Evolutionary conservation across 805 yeast genomes (phyloP).

Genomic region (Scheffersomyces amazonensis): DNA sequence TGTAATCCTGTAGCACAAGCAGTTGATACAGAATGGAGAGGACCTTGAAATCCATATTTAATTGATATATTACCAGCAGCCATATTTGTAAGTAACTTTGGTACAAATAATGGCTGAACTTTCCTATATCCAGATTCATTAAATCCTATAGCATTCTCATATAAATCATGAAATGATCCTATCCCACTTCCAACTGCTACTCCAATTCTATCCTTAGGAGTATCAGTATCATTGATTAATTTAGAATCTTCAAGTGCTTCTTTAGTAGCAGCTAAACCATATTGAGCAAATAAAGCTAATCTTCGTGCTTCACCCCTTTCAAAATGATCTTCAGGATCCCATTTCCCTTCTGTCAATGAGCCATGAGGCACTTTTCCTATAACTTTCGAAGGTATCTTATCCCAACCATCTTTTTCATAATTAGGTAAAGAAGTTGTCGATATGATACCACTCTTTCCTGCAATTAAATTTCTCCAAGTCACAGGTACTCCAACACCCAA

Average conservation of each 20-base stretch:
- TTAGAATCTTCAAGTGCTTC: slow-evolving; percentile 76
- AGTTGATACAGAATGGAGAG: slow-evolving; percentile 83
- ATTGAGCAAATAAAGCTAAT: slow-evolving; percentile 71
- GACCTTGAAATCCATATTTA: slow-evolving; percentile 72
- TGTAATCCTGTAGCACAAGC: slow-evolving; percentile 98
- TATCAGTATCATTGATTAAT: slow-evolving; percentile 10
- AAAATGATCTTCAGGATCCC: slow-evolving; percentile 53
- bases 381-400: slow-evolving; percentile 63
- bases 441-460: slow-evolving; percentile 55
- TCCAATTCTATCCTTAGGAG: slow-evolving; percentile 49
- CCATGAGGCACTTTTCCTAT: slow-evolving; percentile 74
- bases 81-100: slow-evolving; percentile 84
- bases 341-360: slow-evolving; percentile 38
- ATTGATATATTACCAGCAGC: slow-evolving; percentile 91
- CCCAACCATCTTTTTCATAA: slow-evolving; percentile 45
- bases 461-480: slow-evolving; percentile 54
- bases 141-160: slow-evolving; percentile 58
- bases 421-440: slow-evolving; percentile 45
- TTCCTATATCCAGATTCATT: slow-evolving; percentile 50
- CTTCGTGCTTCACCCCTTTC: slow-evolving; percentile 52
- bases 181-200: slow-evolving; percentile 93
- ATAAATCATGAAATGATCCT: slow-evolving; percentile 76
- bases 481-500: slow-evolving; percentile 65
- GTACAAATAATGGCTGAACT: slow-evolving; percentile 84
- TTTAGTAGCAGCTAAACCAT: slow-evolving; percentile 69